phyloP scores from a whole-genome alignment of 129 eudicot genomes.

The Escallonia herrerae region DNA sequence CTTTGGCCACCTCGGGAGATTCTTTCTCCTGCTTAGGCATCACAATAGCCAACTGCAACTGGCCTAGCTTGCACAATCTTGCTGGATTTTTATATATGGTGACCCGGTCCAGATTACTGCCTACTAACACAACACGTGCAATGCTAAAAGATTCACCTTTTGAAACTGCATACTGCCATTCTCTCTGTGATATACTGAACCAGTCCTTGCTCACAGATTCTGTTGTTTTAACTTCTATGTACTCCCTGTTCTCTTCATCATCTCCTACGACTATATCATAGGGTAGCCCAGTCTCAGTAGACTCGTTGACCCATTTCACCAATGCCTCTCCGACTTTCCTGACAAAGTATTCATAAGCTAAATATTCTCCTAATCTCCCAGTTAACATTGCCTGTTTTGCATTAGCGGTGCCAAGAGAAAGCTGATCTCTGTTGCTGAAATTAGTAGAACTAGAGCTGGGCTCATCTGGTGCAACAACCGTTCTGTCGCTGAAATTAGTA shows the following conservation, averaged over 20 bases:
- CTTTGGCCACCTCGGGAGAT: neutral
- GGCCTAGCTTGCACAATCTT: constrained; percentile 54
- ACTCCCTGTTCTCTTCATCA: constrained; percentile 39
- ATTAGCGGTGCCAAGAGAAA: constrained; percentile 21
- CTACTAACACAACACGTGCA: constrained; percentile 56
- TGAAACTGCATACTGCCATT: constrained; percentile 86
- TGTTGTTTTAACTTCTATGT: constrained; percentile 86
- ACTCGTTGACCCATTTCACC: constrained; percentile 80
- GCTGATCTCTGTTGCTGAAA: constrained; percentile 17
- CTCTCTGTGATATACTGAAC: constrained; percentile 62
- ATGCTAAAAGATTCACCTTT: constrained; percentile 77
- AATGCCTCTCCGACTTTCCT: constrained; percentile 20
- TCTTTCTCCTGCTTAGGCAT: constrained; percentile 30
- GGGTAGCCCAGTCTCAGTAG: constrained; percentile 66
- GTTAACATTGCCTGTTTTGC: constrained; percentile 45
- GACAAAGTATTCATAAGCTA: constrained; percentile 47
- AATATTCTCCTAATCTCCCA: constrained; percentile 69
- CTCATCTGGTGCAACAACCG: constrained; percentile 5
- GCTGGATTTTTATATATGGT: constrained; percentile 62
- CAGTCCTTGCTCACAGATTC: constrained; percentile 55
- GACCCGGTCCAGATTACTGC: constrained; percentile 30
- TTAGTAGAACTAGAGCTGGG: neutral
- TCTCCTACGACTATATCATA: constrained; percentile 58
- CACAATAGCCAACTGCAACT: constrained; percentile 62
- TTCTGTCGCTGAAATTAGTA: constrained; percentile 6